Percentiles rank a stretch among this genome's conserved stretches.
phyloP scores from a whole-genome alignment of 1,139 yeast genomes.

The Yamadazyma blattariae region DNA sequence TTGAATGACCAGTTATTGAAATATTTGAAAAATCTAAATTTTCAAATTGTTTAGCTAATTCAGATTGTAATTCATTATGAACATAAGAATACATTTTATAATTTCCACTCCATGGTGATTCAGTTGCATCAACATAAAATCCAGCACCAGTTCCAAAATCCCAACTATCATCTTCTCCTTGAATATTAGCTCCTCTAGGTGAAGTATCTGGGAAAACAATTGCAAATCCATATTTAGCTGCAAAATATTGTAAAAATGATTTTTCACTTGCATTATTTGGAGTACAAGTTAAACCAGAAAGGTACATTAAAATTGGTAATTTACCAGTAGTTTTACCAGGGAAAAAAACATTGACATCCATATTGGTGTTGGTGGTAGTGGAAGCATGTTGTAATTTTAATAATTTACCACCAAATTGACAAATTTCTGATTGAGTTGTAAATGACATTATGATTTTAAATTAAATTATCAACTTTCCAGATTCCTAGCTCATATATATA shows the following conservation, averaged over 20 bases:
- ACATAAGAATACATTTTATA: conserved; percentile 88
- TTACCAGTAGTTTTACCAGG: conserved; percentile 27
- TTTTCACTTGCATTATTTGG: conserved; percentile 95
- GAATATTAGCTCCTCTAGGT: conserved; percentile 85
- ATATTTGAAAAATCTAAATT: conserved; percentile 56
- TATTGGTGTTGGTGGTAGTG: conserved; percentile 57
- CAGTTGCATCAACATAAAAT: conserved; percentile 82
- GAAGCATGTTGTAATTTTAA: conserved; percentile 77
- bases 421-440: conserved; percentile 54
- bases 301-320: conserved; percentile 73
- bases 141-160: conserved; percentile 97
- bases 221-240: conserved; percentile 80
- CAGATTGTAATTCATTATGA: conserved; percentile 64
- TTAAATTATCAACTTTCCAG: background rate
- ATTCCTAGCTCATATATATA: too few species aligned
- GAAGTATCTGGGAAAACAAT: conserved; percentile 95
- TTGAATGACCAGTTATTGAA: conserved; percentile 90
- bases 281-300: conserved; percentile 91
- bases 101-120: conserved; percentile 65
- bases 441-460: conserved; percentile 21
- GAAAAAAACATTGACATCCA: conserved; percentile 81
- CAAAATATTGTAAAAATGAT: conserved; percentile 83
- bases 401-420: conserved; percentile 73
- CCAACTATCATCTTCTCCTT: conserved; percentile 80
- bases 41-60: conserved; percentile 44